Evolutionary conservation across 2,329 filamentous ascomycete species (phyloP).

Genomic region (Stachybotrys echinatus): DNA sequence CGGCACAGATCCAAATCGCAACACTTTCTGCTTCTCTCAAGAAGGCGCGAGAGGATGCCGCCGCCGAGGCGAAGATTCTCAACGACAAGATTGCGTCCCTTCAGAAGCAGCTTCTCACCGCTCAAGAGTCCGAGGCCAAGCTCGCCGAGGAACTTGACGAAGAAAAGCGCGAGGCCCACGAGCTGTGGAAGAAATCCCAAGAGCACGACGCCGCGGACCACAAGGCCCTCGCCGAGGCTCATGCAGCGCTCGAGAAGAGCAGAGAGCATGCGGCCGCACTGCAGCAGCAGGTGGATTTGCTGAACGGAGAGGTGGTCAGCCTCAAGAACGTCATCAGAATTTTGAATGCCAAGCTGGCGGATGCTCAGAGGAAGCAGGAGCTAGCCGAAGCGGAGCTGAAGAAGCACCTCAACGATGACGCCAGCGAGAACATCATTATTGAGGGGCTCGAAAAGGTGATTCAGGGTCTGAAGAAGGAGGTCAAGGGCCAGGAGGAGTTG

Average conservation of each 20-base stretch:
- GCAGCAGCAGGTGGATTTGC: constrained; percentile 2
- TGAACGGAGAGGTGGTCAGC: constrained; percentile 1
- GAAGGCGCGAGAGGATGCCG: not conserved
- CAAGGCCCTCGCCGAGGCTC: constrained; percentile 5
- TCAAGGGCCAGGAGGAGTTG: not conserved
- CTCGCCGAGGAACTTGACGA: not conserved
- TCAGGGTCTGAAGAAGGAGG: not conserved
- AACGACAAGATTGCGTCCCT: not conserved
- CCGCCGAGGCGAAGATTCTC: not conserved
- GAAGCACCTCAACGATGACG: constrained; percentile 1
- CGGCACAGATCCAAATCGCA: not conserved
- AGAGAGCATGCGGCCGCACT: not conserved
- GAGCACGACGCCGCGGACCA: constrained; percentile 4
- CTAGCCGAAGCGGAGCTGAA: constrained; percentile 1
- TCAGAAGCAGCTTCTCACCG: not conserved
- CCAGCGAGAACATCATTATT: constrained; percentile 1
- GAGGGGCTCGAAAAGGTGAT: constrained; percentile 3
- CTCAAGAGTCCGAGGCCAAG: constrained; percentile 1
- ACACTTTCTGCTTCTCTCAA: not conserved
- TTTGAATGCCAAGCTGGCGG: not conserved
- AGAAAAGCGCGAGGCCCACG: constrained; percentile 5
- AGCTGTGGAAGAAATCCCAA: constrained; percentile 5
- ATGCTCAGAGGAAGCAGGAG: not conserved
- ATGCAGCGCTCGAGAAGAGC: not conserved
- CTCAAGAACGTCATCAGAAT: not conserved